These are phyloP conservation scores for Aspergillus sp. DNA, from an alignment of 2,329 filamentous ascomycete genomes.

Conservation along the genomic window DNA sequence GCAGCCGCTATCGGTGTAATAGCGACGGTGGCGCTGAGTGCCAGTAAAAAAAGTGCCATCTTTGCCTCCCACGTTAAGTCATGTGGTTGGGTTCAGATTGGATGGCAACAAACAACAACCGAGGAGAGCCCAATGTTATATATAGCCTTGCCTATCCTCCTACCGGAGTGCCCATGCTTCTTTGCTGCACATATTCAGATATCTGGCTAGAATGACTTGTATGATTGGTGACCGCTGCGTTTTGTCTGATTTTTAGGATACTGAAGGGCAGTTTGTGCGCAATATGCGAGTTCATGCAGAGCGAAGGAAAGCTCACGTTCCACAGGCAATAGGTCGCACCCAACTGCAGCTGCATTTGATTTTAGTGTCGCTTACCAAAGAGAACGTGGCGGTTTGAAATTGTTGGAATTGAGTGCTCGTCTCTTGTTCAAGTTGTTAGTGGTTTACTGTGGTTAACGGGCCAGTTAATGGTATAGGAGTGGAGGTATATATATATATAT, in stretches of 20 bases:
- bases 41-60: not conserved
- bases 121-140: not conserved
- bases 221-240: not conserved
- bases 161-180: not conserved
- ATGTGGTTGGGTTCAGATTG: not conserved
- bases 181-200: no score
- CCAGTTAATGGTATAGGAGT: no score
- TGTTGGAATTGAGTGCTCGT: no score
- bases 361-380: no score
- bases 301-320: not conserved
- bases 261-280: not conserved
- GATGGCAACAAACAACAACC: not conserved
- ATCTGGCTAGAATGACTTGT: not conserved
- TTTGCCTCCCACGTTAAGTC: not conserved
- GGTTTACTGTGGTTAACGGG: no score
- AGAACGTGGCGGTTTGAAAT: no score
- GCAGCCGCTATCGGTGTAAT: not conserved
- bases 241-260: not conserved
- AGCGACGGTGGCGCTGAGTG: not conserved
- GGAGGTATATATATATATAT: no score
- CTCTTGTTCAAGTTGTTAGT: no score
- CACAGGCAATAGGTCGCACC: not conserved
- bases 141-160: not conserved
- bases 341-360: not conserved
- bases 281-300: not conserved